Percentiles rank a stretch among this genome's conserved stretches.
phyloP scores from a whole-genome alignment of 129 eudicot species.

The Pseudognaphalium luteoalbum region DNA sequence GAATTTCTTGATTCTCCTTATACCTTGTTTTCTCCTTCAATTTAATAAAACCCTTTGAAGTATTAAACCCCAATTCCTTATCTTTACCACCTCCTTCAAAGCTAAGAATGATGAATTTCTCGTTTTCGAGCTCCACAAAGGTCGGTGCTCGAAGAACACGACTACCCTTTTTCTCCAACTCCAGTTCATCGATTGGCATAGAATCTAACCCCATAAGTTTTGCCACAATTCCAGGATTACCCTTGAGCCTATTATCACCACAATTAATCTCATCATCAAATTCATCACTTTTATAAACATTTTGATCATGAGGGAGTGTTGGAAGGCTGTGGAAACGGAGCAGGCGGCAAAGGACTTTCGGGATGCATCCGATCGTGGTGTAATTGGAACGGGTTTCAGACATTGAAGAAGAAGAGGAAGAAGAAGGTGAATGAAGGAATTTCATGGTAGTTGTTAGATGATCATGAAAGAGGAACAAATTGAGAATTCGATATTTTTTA shows the following conservation, averaged over 20 bases:
- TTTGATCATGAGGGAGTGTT: conserved; percentile 53
- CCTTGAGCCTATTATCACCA: conserved; percentile 15
- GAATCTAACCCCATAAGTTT: conserved; percentile 83
- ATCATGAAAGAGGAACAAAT: background rate
- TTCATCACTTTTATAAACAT: background rate
- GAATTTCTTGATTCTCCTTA: conserved; percentile 40
- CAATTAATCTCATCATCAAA: conserved; percentile 12
- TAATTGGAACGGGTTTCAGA: conserved; percentile 25
- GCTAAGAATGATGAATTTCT: conserved; percentile 75
- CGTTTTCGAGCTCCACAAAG: conserved; percentile 63
- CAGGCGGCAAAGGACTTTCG: conserved; percentile 54
- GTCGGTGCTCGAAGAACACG: conserved; percentile 46
- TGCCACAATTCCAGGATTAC: conserved; percentile 60
- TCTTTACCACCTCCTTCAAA: conserved; percentile 52
- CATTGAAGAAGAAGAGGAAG: conserved; percentile 50
- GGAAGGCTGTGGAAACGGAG: conserved; percentile 53
- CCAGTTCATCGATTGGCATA: conserved; percentile 42
- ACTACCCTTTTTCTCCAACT: conserved; percentile 38
- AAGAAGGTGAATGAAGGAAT: conserved; percentile 49
- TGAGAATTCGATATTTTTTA: background rate
- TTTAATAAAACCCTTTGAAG: conserved; percentile 27
- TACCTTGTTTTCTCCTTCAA: conserved; percentile 30
- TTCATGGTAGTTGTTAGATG: conserved; percentile 35
- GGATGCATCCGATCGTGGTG: conserved; percentile 43
- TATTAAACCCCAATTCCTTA: conserved; percentile 30